Evolutionary conservation across 768 basidiomycete genomes (phyloP), one percentile per base, ranked within the genome.

Genomic region (Pleurotus salmoneostramineus): DNA sequence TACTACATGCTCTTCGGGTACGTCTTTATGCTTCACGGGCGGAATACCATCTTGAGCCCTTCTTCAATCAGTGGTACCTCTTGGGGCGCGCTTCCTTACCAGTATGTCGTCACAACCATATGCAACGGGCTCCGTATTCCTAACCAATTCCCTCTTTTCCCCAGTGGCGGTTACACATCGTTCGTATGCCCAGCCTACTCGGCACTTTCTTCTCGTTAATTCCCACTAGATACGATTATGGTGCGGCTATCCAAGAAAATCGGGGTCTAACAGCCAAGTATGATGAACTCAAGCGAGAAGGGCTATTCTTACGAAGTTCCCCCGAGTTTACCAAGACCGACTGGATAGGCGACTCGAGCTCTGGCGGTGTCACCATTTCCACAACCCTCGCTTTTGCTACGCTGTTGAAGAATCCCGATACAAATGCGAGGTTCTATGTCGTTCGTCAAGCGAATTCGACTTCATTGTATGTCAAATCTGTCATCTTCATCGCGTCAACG

Each of bases 1-100:
- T 90, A 89, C 61, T 94, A 94, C 69, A 93, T 94, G 93, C 62
- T 91, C 56, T 91, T 84, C 63, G 91, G 88, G 88, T 88, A 66
- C 59, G 72, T 40, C 40, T 37, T 43, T 57, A 17, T 34, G 6
- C 42, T 43, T 27, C 21, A 3, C 21, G 21, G 21, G 21, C 21
- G 21, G 21, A 27, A 27, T 27, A 27, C 21, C 21, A 27, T 27
- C 21, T 27, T 27, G 21, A 27, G 21, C 21, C 3, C 57, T 15
- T 5, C 21, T 7, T 32, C n/a, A 51, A 37, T 51, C 32, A 91
- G 91, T 7, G 91, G 92, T 17, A 93, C 92, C 0, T 91, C 88
- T 10, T 94, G 91, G 91, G 92, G 89, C 37, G 88, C 78, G 6
- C 74, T 93, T 45, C 87, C 92, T 1, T 89, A 84, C 74, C 91